Evolutionary conservation across 345 rosid species (phyloP), one percentile per base, ranked within the genome.

Genomic region (Stellera chamaejasme): DNA sequence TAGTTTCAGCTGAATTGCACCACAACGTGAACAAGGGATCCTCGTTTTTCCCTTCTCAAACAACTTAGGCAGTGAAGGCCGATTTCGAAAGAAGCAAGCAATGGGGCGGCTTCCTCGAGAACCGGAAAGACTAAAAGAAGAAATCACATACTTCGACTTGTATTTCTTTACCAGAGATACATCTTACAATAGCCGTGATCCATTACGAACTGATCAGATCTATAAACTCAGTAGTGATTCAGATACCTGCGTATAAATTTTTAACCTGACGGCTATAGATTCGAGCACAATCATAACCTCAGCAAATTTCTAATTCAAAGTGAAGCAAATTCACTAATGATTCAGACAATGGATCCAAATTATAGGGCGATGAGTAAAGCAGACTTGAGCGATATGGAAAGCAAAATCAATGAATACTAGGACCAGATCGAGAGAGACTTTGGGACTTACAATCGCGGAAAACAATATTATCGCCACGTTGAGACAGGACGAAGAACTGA

Each of bases 391-490:
- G 23, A 13, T 13, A 13, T 19, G 39, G 41, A 19, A 45, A 26
- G n/a, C 11, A 26, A 50, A 26, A 50, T 13, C 43, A 15, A 46
- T 15, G 43, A 19, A 2, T 55, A 19, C 27, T 51, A 27, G 54
- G 16, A 47, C 50, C 13, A 47, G 66, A 69, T 65, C 63, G 19
- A 5, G 2, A 42, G 39, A 57, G 16, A 55, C 10, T 16, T 36
- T 13, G 45, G 60, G 60, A 67, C 77, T 77, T 60, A 93, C 99
- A 93, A 77, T 93, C 99, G 59, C 97, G 96, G 64, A 93, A 89
- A 68, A 93, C 99, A 61, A 93, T 93, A 65, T 82, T 93, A 49
- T 93, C 97, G 79, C 99, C 99, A 28, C 99, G 83, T 69, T 87
- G 97, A 50, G 99, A 93, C 27, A 93, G 85, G 45, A 89, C 96